Evolutionary conservation across 1,139 yeast genomes (phyloP).

Genomic region (Trichomonascaceae sp.): DNA sequence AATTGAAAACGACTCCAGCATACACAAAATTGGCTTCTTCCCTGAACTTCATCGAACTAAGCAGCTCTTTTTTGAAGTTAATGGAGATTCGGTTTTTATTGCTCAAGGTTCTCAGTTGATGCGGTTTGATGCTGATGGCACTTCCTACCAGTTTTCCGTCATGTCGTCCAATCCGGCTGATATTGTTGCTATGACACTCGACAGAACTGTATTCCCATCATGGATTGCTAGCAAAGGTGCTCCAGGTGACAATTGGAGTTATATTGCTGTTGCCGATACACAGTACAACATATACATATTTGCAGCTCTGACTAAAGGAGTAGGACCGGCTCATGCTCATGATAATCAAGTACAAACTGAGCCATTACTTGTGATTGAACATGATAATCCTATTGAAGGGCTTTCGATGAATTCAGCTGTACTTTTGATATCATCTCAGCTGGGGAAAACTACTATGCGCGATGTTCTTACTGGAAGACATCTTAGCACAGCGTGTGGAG

Average conservation of each 20-base stretch:
- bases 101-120: constrained; percentile 3
- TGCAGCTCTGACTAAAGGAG: constrained; percentile 37
- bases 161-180: constrained; percentile 1
- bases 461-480: constrained; percentile 54
- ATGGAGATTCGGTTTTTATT: constrained; percentile 8
- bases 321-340: constrained; percentile 21
- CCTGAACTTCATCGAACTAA: neutral
- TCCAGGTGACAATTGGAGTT: constrained; percentile 54
- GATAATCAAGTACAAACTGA: constrained; percentile 26
- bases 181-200: constrained; percentile 21
- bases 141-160: neutral
- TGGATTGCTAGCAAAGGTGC: constrained; percentile 29
- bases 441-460: constrained; percentile 57
- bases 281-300: constrained; percentile 31
- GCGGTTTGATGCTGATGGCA: constrained; percentile 6
- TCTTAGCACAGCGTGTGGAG: constrained; percentile 7
- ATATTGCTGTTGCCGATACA: constrained; percentile 40
- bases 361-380: constrained; percentile 28
- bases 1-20: neutral
- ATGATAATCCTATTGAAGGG: constrained; percentile 22
- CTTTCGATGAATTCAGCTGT: constrained; percentile 40
- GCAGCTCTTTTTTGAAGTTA: constrained; percentile 10
- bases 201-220: constrained; percentile 20
- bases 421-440: constrained; percentile 54
- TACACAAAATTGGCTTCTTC: neutral